These are phyloP conservation scores for Colletotrichum chlorophyti DNA, from an alignment of 2,329 filamentous ascomycete species.

Conservation along the genomic window DNA sequence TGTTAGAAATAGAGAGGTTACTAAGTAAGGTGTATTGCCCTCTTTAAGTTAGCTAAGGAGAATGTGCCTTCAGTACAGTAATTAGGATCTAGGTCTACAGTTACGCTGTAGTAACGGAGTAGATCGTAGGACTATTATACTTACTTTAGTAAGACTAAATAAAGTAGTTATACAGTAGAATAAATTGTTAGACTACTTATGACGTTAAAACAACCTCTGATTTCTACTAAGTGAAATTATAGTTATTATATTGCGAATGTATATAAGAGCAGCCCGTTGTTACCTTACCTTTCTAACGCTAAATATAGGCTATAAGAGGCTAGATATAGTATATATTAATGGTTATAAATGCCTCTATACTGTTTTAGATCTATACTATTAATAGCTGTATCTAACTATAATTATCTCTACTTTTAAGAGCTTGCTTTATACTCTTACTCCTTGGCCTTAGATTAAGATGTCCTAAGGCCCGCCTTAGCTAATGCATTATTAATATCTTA, in stretches of 20 bases:
- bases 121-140: neutral
- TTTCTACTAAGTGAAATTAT: neutral
- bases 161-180: neutral
- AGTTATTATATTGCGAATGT: neutral
- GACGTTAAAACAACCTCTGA: neutral
- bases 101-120: neutral
- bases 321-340: neutral
- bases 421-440: neutral
- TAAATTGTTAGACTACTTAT: neutral
- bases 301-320: neutral
- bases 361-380: neutral
- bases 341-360: neutral
- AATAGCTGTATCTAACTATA: neutral
- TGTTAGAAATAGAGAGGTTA: neutral
- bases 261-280: neutral
- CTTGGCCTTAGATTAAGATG: neutral
- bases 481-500: neutral
- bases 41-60: neutral
- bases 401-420: neutral
- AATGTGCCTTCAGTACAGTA: neutral
- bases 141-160: neutral
- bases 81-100: neutral
- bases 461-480: neutral
- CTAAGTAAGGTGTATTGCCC: neutral
- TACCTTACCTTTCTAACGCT: neutral